Evolutionary conservation across 768 basidiomycete species (phyloP).

Genomic region (Naganishia randhawae): DNA sequence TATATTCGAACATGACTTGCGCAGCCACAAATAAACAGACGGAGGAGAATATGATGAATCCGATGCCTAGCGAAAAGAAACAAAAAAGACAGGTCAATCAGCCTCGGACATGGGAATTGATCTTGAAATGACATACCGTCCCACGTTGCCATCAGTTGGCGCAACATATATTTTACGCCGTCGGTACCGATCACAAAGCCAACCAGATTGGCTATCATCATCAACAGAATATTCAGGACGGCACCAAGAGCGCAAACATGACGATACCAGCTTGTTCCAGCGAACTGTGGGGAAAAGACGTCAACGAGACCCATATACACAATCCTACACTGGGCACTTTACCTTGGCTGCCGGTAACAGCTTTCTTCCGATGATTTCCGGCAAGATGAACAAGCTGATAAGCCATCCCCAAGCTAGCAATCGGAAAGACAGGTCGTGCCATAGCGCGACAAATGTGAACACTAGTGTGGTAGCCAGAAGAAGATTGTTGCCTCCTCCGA

Average conservation of each 20-base stretch:
- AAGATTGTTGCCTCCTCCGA: conserved; percentile 66
- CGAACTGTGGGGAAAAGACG: conserved; percentile 58
- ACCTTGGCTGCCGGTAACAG: conserved; percentile 67
- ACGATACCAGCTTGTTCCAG: conserved; percentile 69
- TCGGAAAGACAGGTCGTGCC: conserved; percentile 88
- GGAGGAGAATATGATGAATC: conserved; percentile 63
- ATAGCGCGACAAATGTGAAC: conserved; percentile 94
- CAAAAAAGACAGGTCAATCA: conserved; percentile 10
- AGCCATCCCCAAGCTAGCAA: conserved; percentile 97
- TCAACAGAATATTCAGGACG: conserved; percentile 75
- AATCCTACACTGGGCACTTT: conserved; percentile 35
- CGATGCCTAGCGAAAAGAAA: conserved; percentile 56
- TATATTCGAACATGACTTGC: conserved; percentile 95
- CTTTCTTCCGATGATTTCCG: conserved; percentile 66
- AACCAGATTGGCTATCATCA: conserved; percentile 89
- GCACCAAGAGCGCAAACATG: conserved; percentile 79
- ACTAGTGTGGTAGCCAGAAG: conserved; percentile 68
- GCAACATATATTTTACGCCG: conserved; percentile 65
- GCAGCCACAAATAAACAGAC: conserved; percentile 71
- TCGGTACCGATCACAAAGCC: conserved; percentile 90
- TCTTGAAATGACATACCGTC: conserved; percentile 56
- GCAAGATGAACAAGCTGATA: conserved; percentile 79
- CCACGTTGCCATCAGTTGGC: conserved; percentile 62
- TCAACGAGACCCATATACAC: neutral
- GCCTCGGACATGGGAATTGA: neutral